Conservation (phyloP, 352 stramenopile species). For the Phytophthora quininea region DNA sequence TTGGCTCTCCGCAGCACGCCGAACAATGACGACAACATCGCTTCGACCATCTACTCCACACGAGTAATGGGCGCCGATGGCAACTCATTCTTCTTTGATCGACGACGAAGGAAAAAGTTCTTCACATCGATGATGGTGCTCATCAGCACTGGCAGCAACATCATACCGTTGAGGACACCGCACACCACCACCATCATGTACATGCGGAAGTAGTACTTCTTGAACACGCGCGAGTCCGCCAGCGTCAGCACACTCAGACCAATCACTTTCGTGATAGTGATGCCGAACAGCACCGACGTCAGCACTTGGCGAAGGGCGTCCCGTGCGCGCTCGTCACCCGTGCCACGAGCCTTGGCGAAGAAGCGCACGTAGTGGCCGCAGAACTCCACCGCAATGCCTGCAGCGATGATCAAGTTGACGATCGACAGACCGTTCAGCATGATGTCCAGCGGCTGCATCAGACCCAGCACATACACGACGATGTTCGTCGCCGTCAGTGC, state of each 20-base stretch:
- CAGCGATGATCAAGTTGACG: slow-evolving; percentile 86
- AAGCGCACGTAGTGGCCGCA: slow-evolving; percentile 77
- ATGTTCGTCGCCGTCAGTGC: slow-evolving; percentile 56
- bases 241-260: slow-evolving; percentile 84
- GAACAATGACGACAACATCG: too few relatives aligned
- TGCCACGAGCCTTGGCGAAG: slow-evolving; percentile 55
- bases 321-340: slow-evolving; percentile 50
- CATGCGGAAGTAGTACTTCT: slow-evolving; percentile 93
- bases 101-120: slow-evolving; percentile 36
- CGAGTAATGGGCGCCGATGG: slow-evolving; percentile 36
- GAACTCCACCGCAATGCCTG: slow-evolving; percentile 85
- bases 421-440: slow-evolving; percentile 86
- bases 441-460: slow-evolving; percentile 69
- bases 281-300: slow-evolving; percentile 80
- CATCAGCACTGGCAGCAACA: slow-evolving; percentile 60
- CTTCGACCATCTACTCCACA: slow-evolving; percentile 21
- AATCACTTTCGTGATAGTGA: slow-evolving; percentile 89
- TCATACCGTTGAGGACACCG: slow-evolving; percentile 77
- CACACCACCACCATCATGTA: slow-evolving; percentile 84
- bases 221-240: slow-evolving; percentile 86
- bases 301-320: slow-evolving; percentile 64
- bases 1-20: too few relatives aligned
- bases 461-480: slow-evolving; percentile 54
- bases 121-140: slow-evolving; percentile 47
- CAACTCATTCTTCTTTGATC: slow-evolving; percentile 22